Evolutionary conservation across 345 rosid genomes (phyloP), one percentile per base, ranked within the genome.

Genomic region (Moricandia moricandioides): DNA sequence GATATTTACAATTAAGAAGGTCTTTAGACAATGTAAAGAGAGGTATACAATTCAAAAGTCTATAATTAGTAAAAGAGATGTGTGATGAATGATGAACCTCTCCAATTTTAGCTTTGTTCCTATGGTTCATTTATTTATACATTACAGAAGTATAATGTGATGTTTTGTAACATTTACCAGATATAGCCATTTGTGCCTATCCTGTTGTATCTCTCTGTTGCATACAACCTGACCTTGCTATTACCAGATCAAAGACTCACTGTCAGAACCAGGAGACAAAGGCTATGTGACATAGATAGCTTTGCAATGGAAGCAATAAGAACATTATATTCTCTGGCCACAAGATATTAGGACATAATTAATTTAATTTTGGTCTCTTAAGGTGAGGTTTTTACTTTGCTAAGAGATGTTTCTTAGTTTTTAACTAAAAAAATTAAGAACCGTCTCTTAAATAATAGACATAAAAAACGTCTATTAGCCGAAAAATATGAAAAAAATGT

Each of bases 1-100:
- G 68, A 24, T 65, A 10, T 69, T 35, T 71, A 13, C 3, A 35
- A 63, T 63, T 70, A 70, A 30, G 52, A 55, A 70, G 74, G 33
- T 30, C 11, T 17, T 40, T 5, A 52, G 80, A 63, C 39, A 69
- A 45, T 40, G 31, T 55, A 70, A 76, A 69, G 75, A 76, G 80
- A 76, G 75, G 80, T 70, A 43, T 57, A 70, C 40, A 76, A 21
- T 70, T 55, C 21, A 2, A 63, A 70, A 54, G 24, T 33, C 80
- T 63, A 35, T 70, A 30, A 31, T 76, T 70, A 70, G 80, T 34
- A 40, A 63, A 7, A 30, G n/a, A 62, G 69, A 62, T 14, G 11
- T 49, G 8, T 49, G 24, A 49, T 49, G 55, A 49, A 49, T 49
- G 55, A 14, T 49, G 55, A 40, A 55, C 75, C 71, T 43, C 75